Base-by-base conservation (phyloP, 768 basidiomycete species). In the Boletus rubroflammeus region DNA sequence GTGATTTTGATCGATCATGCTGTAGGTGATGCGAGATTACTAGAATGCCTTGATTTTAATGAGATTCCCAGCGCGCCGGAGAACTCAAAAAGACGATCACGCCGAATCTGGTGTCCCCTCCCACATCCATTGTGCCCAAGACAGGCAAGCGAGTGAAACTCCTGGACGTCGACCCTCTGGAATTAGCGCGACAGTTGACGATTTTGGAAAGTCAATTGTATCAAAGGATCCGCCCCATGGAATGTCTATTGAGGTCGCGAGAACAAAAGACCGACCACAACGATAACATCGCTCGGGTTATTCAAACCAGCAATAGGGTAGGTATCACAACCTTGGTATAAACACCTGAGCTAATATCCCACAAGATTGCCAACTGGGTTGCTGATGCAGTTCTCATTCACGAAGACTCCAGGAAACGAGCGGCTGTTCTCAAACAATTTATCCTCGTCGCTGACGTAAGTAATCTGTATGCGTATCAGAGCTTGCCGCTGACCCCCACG, bases 151-250 rank as follows among this genome's bases (percentile, higher is more conserved):
- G 84, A 70, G 70, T 95, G 55, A 93, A 91, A 58, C 75, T 98
- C 11, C 72, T 83, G 21, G 96, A 98, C 64, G 81, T 98, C 46
- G 90, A 96, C 60, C 78, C 94, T 1, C 71, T 93, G 52, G 96
- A 98, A 71, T 70, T 98, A 17, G 96, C 95, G 0, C 81, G 96
- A 28, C 96, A 98, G 68, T 73, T 98, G 56, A 98, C 96, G 1
- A 85, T 97, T 55, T 78, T 95, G 76, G 96, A 98, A 71, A 89
- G 87, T 59, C 76, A 80, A 44, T 73, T 95, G 39, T 98, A 93
- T 73, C 86, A 88, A 71, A 85, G 82, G 68, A 96, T 98, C 61
- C 84, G 84, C 34, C 88, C 92, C 0, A 86, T 87, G 73, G 96
- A 98, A 69, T 98, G 93, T 74, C 75, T 98, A 19, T 84, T 86